phyloP scores from a whole-genome alignment of 1,284 basidiomycete genomes.

The Pyrrhoderma lamaoense region DNA sequence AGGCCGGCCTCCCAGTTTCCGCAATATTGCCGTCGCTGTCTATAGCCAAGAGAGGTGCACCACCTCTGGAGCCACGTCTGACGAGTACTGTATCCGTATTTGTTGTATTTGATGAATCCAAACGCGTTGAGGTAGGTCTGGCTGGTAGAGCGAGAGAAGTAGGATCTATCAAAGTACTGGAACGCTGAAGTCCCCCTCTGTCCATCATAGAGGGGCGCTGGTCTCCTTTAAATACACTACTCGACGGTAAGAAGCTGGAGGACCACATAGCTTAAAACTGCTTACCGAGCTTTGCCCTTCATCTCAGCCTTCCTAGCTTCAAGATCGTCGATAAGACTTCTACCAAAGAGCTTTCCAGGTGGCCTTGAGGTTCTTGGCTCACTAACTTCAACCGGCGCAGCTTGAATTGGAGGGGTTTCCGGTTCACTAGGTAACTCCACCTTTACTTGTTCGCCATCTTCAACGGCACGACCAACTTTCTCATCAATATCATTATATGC shows the following conservation, averaged over 20 bases:
- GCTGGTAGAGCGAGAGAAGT: slow-evolving; percentile 37
- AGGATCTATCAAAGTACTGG: slow-evolving; percentile 69
- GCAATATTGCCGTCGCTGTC: slow-evolving; percentile 35
- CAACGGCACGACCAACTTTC: slow-evolving; percentile 53
- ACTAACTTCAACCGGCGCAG: slow-evolving; percentile 24
- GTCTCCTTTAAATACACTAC: slow-evolving; percentile 66
- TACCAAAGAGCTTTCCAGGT: slow-evolving; percentile 71
- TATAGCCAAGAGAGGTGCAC: slow-evolving; percentile 55
- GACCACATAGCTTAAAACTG: slow-evolving; percentile 12
- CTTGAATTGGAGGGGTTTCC: slow-evolving; percentile 29
- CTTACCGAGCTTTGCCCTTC: slow-evolving; percentile 65
- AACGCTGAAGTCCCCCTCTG: slow-evolving; percentile 43
- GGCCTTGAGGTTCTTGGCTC: slow-evolving; percentile 43
- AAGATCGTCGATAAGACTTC: slow-evolving; percentile 74
- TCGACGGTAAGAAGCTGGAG: slow-evolving; percentile 1
- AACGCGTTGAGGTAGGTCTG: slow-evolving; percentile 37
- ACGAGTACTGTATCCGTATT: slow-evolving; percentile 30
- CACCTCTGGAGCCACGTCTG: slow-evolving; percentile 42
- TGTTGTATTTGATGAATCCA: slow-evolving; percentile 35
- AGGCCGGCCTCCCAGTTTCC: slow-evolving; percentile 21
- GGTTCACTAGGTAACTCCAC: slow-evolving; percentile 35
- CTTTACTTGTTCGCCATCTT: slow-evolving; percentile 64
- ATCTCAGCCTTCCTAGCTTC: slow-evolving; percentile 69
- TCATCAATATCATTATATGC: slow-evolving; percentile 52
- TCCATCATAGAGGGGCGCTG: slow-evolving; percentile 81